These are phyloP conservation scores for Penicillium cataractarum DNA, from an alignment of 495 filamentous ascomycete species.

Conservation along the genomic window DNA sequence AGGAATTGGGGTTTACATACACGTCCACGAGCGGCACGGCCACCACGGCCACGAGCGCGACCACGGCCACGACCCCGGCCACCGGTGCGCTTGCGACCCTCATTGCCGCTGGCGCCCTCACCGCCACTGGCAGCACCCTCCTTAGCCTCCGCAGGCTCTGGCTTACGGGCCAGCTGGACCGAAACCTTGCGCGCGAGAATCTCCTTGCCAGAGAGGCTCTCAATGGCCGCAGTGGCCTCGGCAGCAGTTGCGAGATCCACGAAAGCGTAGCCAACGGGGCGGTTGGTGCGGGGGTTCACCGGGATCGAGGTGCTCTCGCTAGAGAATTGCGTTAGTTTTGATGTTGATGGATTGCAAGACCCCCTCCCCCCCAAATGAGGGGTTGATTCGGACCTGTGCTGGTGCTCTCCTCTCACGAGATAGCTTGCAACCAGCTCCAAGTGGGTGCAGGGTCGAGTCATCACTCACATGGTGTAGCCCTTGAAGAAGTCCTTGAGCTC, in stretches of 20 bases:
- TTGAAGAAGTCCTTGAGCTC: constrained; percentile 99
- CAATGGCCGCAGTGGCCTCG: constrained; percentile 93
- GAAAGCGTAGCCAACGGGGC: constrained; percentile 98
- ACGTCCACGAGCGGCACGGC: constrained; percentile 65
- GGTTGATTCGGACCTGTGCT: not conserved
- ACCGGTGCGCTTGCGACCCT: constrained; percentile 77
- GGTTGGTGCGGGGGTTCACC: constrained; percentile 97
- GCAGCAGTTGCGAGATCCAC: constrained; percentile 92
- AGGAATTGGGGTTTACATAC: constrained; percentile 56
- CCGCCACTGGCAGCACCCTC: constrained; percentile 68
- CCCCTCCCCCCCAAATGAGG: not conserved
- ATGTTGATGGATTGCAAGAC: constrained; percentile 9
- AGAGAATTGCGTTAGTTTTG: constrained; percentile 22
- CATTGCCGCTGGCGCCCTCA: constrained; percentile 69
- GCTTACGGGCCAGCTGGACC: constrained; percentile 97
- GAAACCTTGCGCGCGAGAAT: constrained; percentile 98
- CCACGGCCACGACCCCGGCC: constrained; percentile 77
- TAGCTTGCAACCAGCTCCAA: not conserved
- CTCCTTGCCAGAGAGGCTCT: constrained; percentile 92
- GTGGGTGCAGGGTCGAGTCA: not conserved
- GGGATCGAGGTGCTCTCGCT: constrained; percentile 98
- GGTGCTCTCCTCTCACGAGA: not conserved
- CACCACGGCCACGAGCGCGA: constrained; percentile 72
- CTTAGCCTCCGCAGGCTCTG: constrained; percentile 81
- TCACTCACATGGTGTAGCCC: constrained; percentile 93